A percentile compares a stretch with the other conserved stretches of the same genome.
Evolutionary conservation across 2,329 filamentous ascomycete genomes (phyloP).

Genomic region (Colletotrichum lupini): DNA sequence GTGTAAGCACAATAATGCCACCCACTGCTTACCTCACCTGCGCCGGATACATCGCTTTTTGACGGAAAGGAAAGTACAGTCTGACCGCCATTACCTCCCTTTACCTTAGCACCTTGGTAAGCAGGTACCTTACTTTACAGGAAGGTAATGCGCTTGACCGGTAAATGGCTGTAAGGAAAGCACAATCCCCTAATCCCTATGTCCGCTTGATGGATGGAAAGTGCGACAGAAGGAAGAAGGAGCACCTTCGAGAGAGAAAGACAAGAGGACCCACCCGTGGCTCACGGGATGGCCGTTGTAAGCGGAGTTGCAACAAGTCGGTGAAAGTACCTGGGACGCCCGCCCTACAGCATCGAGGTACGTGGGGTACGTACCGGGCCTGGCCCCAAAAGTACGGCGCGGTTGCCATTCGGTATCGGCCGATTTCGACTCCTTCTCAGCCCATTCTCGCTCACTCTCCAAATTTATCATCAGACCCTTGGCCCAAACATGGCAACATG

Average conservation of each 20-base stretch:
- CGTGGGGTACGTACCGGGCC: conserved; percentile 23
- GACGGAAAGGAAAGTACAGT: neutral
- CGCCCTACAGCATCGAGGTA: conserved; percentile 15
- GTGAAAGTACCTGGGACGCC: conserved; percentile 31
- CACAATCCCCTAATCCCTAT: neutral
- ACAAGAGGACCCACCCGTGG: conserved; percentile 6
- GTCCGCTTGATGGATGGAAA: neutral
- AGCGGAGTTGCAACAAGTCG: conserved; percentile 28
- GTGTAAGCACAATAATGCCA: neutral
- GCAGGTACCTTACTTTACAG: neutral
- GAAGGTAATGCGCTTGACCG: neutral
- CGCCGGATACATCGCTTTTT: neutral
- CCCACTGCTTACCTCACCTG: neutral
- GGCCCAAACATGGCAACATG: conserved; percentile 36
- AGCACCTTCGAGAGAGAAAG: neutral
- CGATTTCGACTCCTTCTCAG: conserved; percentile 49
- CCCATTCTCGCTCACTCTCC: conserved; percentile 48
- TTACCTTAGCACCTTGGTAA: neutral
- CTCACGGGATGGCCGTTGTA: conserved; percentile 15
- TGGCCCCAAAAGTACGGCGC: conserved; percentile 21
- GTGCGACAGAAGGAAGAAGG: neutral
- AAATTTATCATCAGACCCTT: conserved; percentile 47
- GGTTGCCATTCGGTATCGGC: conserved; percentile 44
- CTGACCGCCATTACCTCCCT: neutral
- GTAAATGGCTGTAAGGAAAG: neutral